phyloP scores from a whole-genome alignment of 768 basidiomycete species.

The Gloeopeniophorella convolvens region DNA sequence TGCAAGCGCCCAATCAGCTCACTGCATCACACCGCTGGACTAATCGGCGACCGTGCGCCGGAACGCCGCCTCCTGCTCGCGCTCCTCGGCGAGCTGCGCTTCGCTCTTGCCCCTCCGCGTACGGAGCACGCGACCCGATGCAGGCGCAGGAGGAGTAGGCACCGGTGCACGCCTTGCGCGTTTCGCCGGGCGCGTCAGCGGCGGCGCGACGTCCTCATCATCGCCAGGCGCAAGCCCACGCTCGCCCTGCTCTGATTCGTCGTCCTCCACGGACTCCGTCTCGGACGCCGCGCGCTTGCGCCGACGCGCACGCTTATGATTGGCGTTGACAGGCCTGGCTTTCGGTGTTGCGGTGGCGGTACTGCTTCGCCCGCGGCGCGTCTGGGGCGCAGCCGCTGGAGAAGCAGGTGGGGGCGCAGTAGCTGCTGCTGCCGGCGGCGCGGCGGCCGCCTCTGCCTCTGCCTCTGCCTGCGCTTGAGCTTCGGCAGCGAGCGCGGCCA shows the following conservation, averaged over 20 bases:
- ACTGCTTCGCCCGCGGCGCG: background rate
- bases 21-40: too few relatives aligned
- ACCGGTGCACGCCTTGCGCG: constrained; percentile 15
- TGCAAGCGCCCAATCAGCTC: too few relatives aligned
- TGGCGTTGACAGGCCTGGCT: background rate
- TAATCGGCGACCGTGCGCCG: constrained; percentile 6
- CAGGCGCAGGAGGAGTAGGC: background rate
- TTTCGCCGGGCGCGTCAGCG: constrained; percentile 26
- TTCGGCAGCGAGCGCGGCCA: constrained; percentile 18
- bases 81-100: constrained; percentile 3
- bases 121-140: constrained; percentile 19
- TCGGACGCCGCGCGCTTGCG: too few relatives aligned
- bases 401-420: background rate
- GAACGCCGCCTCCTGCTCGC: constrained; percentile 14
- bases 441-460: background rate
- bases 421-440: background rate
- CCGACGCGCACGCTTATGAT: background rate
- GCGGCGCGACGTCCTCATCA: constrained; percentile 7
- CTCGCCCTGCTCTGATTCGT: background rate
- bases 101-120: constrained; percentile 10
- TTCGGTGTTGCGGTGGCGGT: background rate
- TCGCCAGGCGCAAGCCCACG: background rate
- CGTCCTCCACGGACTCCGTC: background rate
- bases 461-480: background rate
- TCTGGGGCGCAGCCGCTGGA: background rate